phyloP scores from a whole-genome alignment of 1,284 basidiomycete species.

The Cystobasidiaceae sp. region DNA sequence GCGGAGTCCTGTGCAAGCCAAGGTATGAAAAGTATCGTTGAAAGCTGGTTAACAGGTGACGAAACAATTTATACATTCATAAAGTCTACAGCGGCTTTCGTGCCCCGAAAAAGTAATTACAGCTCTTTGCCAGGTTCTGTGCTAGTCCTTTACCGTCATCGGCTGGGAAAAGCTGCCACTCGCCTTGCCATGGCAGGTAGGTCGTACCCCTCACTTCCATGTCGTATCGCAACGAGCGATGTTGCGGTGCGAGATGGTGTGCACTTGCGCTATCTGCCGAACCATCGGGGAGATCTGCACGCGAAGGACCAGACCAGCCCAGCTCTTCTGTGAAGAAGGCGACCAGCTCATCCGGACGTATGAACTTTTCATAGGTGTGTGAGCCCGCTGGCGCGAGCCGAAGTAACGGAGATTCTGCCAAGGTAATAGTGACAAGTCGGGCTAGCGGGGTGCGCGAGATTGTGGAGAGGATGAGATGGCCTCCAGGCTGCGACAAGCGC shows the following conservation, averaged over 20 bases:
- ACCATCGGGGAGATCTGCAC: conserved; percentile 51
- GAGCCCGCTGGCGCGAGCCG: conserved; percentile 82
- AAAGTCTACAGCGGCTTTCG: conserved; percentile 30
- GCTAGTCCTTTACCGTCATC: conserved; percentile 62
- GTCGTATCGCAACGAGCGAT: conserved; percentile 49
- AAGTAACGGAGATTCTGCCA: conserved; percentile 74
- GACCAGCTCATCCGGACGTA: conserved; percentile 83
- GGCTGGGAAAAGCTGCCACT: conserved; percentile 65
- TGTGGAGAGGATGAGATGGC: conserved; percentile 90
- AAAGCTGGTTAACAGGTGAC: no score
- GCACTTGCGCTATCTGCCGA: conserved; percentile 48
- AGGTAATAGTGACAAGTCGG: conserved; percentile 80
- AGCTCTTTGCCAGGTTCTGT: conserved; percentile 60
- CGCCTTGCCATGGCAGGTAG: conserved; percentile 68
- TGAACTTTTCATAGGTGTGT: conserved; percentile 84
- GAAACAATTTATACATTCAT: no score
- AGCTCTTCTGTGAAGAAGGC: conserved; percentile 66
- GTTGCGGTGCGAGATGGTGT: conserved; percentile 11
- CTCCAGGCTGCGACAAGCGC: conserved; percentile 85
- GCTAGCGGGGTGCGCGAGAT: conserved; percentile 88
- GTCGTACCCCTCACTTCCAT: conserved; percentile 77
- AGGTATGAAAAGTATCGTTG: no score
- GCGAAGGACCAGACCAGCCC: conserved; percentile 50
- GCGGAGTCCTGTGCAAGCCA: no score
- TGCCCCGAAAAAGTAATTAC: conserved; percentile 35